phyloP scores from a whole-genome alignment of 1,139 yeast species.

The Saccharomyces hybrid region DNA sequence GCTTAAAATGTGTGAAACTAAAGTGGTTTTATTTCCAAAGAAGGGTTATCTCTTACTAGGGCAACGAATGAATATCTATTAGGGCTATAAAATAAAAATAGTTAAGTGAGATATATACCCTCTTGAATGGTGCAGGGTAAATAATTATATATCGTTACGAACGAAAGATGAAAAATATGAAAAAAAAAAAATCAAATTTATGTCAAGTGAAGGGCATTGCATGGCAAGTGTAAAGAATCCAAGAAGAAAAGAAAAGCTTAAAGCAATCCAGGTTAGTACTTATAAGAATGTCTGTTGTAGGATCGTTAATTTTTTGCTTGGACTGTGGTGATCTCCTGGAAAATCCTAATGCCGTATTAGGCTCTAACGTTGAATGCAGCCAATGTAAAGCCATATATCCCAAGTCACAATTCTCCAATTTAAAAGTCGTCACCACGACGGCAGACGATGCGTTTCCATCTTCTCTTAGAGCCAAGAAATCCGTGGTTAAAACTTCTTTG shows the following conservation, averaged over 20 bases:
- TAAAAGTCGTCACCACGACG: slow-evolving; percentile 80
- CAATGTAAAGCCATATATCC: slow-evolving; percentile 60
- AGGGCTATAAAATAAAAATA: not conserved
- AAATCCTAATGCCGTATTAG: slow-evolving; percentile 41
- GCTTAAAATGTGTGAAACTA: not conserved
- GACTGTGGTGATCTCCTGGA: slow-evolving; percentile 88
- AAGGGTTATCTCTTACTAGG: not conserved
- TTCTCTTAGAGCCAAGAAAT: slow-evolving; percentile 64
- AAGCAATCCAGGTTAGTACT: not conserved
- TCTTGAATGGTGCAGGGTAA: not conserved
- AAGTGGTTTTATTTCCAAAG: not conserved
- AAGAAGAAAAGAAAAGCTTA: not conserved
- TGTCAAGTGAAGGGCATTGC: no score
- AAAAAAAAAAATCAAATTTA: not conserved
- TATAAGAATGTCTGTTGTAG: slow-evolving; percentile 75
- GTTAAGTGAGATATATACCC: not conserved
- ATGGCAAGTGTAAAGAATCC: not conserved
- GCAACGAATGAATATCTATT: not conserved
- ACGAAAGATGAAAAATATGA: not conserved
- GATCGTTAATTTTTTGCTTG: slow-evolving; percentile 88
- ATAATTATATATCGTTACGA: not conserved
- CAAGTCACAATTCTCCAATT: slow-evolving; percentile 53
- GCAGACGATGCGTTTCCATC: slow-evolving; percentile 90
- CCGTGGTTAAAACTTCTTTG: slow-evolving; percentile 81
- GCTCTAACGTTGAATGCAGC: slow-evolving; percentile 49